Conservation (phyloP, 192 early-diverging fungal species). For the Chytriomyces confervae region DNA sequence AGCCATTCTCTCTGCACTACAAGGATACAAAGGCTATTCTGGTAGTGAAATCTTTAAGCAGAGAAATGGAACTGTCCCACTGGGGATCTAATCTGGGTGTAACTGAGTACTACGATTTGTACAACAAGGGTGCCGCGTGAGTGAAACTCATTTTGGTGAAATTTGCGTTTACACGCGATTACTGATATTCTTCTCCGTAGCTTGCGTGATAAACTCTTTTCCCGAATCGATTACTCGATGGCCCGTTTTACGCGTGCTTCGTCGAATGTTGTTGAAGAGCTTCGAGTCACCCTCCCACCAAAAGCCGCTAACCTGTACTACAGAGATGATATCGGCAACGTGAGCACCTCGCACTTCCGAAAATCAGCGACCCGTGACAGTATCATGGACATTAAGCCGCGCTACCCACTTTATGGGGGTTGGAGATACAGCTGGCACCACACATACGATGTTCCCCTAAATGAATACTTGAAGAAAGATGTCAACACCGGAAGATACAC, state of each 20-base stretch:
- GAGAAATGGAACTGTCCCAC: conserved; percentile 84
- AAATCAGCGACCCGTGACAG: conserved; percentile 38
- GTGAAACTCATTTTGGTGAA: conserved; percentile 22
- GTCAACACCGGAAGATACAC: conserved; percentile 54
- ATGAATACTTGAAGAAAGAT: conserved; percentile 66
- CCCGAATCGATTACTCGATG: conserved; percentile 70
- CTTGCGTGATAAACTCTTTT: conserved; percentile 63
- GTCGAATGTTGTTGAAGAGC: conserved; percentile 55
- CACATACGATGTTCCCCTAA: conserved; percentile 83
- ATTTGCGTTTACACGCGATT: neutral
- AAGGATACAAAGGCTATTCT: conserved; percentile 63
- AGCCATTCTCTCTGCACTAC: conserved; percentile 68
- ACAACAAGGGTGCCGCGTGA: conserved; percentile 81
- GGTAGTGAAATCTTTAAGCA: conserved; percentile 61
- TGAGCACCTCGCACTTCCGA: conserved; percentile 83
- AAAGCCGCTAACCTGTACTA: conserved; percentile 79
- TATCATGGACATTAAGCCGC: conserved; percentile 79
- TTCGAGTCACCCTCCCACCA: conserved; percentile 69
- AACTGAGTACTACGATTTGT: conserved; percentile 78
- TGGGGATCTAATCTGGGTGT: conserved; percentile 82
- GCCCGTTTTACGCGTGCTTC: conserved; percentile 45
- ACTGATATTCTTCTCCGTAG: conserved; percentile 54
- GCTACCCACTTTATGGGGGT: conserved; percentile 95
- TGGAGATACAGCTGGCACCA: conserved; percentile 97
- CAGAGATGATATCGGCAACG: conserved; percentile 93